Evolutionary conservation across 108 stramenopile genomes (phyloP).

Genomic region (Pseudonitzschia pungens): DNA sequence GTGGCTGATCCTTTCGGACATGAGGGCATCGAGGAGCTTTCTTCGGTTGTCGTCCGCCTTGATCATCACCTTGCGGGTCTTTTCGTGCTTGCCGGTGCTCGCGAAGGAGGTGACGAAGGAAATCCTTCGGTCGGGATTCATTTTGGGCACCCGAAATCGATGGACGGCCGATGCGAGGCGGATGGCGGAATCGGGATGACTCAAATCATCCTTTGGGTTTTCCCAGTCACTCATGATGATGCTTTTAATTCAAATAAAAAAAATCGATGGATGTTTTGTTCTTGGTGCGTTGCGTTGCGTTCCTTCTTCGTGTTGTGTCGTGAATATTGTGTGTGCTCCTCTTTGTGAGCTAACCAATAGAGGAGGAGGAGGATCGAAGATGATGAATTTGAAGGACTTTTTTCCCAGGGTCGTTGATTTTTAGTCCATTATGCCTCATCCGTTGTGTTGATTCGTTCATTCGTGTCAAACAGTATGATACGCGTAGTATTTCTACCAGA

Average conservation of each 20-base stretch:
- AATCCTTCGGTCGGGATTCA: constrained; percentile 43
- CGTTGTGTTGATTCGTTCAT: not conserved
- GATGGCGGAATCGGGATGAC: constrained; percentile 77
- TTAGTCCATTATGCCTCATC: not conserved
- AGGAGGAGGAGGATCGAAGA: not conserved
- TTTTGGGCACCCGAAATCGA: constrained; percentile 63
- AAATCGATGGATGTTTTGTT: no score
- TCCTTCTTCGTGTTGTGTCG: not conserved
- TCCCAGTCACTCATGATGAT: constrained; percentile 30
- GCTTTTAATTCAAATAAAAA: no score
- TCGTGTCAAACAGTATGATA: not conserved
- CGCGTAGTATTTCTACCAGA: not conserved
- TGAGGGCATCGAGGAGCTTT: constrained; percentile 40
- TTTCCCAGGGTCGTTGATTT: no score
- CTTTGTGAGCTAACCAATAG: no score
- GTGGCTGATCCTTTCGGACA: constrained; percentile 37
- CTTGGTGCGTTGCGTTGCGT: not conserved
- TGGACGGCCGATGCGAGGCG: constrained; percentile 81
- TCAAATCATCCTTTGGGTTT: constrained; percentile 25
- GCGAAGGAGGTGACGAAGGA: constrained; percentile 70
- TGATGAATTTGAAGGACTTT: no score
- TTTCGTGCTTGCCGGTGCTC: constrained; percentile 43
- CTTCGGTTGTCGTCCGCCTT: constrained; percentile 48
- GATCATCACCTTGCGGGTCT: constrained; percentile 40
- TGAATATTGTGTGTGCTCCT: not conserved